Conservation (phyloP, 441 rosid genomes). For the Populus hybrid region DNA sequence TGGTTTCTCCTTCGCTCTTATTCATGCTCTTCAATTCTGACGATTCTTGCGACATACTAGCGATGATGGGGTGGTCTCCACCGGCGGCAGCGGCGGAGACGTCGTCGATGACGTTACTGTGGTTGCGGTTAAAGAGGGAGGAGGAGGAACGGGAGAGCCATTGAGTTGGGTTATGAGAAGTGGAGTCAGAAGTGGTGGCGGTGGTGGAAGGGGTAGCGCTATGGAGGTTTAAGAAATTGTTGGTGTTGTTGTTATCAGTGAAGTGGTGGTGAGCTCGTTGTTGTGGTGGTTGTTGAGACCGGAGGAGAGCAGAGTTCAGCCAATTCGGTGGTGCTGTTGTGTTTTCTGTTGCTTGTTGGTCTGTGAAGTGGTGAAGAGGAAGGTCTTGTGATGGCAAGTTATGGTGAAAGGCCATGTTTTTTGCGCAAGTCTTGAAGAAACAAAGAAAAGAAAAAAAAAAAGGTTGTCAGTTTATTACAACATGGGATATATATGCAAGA, state of each 20-base stretch:
- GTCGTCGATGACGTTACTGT: slow-evolving; percentile 62
- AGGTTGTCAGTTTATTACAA: background rate
- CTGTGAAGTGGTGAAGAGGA: slow-evolving; percentile 71
- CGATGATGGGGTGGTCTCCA: slow-evolving; percentile 35
- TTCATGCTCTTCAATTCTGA: slow-evolving; percentile 47
- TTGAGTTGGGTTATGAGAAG: slow-evolving; percentile 43
- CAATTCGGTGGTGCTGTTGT: slow-evolving; percentile 59
- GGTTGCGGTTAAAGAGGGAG: slow-evolving; percentile 40
- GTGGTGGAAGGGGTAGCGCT: slow-evolving; percentile 40
- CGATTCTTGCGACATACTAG: slow-evolving; percentile 40
- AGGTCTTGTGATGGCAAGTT: slow-evolving; percentile 66
- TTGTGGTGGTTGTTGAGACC: slow-evolving; percentile 46
- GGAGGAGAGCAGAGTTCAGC: slow-evolving; percentile 87
- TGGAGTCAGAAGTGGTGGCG: slow-evolving; percentile 46
- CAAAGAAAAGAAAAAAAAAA: background rate
- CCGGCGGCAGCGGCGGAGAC: slow-evolving; percentile 31
- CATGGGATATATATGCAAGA: slow-evolving; percentile 8
- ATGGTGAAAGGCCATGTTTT: slow-evolving; percentile 78
- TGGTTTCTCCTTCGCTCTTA: slow-evolving; percentile 37
- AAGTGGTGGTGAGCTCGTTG: slow-evolving; percentile 31
- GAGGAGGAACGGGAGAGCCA: slow-evolving; percentile 60
- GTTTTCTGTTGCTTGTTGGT: slow-evolving; percentile 32
- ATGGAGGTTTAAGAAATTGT: slow-evolving; percentile 71
- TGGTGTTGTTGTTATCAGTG: slow-evolving; percentile 31
- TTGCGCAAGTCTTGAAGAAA: background rate